Evolutionary conservation across 2,329 filamentous ascomycete genomes (phyloP).

Genomic region (Fusarium goolgardi): DNA sequence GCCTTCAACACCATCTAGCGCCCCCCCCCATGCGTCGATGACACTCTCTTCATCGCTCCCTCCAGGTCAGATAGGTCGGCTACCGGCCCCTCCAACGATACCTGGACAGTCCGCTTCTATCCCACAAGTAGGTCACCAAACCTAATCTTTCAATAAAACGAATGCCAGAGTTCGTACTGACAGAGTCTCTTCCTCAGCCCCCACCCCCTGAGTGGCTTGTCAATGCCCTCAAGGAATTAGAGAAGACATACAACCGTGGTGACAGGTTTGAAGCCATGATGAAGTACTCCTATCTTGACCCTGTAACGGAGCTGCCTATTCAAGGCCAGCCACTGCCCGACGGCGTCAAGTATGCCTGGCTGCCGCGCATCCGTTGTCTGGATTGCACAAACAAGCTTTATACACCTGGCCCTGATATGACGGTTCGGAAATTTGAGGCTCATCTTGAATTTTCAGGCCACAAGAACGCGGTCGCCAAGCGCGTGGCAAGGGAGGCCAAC

Average conservation of each 20-base stretch:
- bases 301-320: constrained; percentile 73
- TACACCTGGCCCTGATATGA: constrained; percentile 85
- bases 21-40: constrained; percentile 53
- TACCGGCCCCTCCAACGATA: constrained; percentile 73
- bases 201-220: constrained; percentile 88
- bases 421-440: constrained; percentile 90
- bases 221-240: constrained; percentile 76
- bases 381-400: constrained; percentile 96
- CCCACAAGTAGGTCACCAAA: constrained; percentile 67
- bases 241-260: constrained; percentile 74
- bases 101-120: constrained; percentile 64
- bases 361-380: constrained; percentile 89
- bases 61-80: constrained; percentile 70
- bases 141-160: constrained; percentile 14
- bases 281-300: constrained; percentile 87
- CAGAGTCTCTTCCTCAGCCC: constrained; percentile 66
- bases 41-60: constrained; percentile 55
- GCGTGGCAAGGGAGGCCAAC: constrained; percentile 46
- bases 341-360: constrained; percentile 81
- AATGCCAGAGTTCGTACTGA: constrained; percentile 30
- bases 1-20: constrained; percentile 51
- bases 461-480: constrained; percentile 70
- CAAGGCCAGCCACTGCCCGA: constrained; percentile 67
- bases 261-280: constrained; percentile 91
- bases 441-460: constrained; percentile 90